These are phyloP conservation scores for Oryza coarctata DNA, from an alignment of 176 grass and related monocot species.

Conservation along the genomic window DNA sequence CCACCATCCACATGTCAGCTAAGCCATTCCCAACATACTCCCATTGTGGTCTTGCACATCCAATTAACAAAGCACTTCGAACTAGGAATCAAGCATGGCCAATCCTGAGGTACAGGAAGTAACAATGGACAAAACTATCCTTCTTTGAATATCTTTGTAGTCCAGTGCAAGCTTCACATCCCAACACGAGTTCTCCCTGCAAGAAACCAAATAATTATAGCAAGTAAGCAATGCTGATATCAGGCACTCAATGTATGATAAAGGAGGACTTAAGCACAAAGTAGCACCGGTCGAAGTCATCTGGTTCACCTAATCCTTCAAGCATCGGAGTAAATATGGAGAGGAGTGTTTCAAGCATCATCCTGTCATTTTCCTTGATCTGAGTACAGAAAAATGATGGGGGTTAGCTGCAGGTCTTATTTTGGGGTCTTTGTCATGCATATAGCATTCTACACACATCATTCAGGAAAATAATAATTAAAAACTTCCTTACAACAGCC, in stretches of 20 bases:
- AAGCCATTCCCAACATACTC: background rate
- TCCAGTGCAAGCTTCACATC: constrained; percentile 67
- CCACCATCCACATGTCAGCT: constrained; percentile 5
- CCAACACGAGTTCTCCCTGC: constrained; percentile 59
- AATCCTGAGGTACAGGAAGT: constrained; percentile 57
- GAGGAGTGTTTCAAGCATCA: constrained; percentile 63
- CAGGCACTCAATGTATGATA: background rate
- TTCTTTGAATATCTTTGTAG: constrained; percentile 72
- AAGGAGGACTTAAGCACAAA: background rate
- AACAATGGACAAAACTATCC: constrained; percentile 65
- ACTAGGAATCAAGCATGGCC: constrained; percentile 39
- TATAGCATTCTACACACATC: background rate
- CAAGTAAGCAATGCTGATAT: background rate
- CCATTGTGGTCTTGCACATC: background rate
- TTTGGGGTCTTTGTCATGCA: background rate
- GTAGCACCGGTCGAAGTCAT: constrained; percentile 44
- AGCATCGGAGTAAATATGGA: constrained; percentile 90
- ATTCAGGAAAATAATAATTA: background rate
- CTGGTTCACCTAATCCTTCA: constrained; percentile 51
- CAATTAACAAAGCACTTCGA: background rate
- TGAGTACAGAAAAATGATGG: constrained; percentile 15
- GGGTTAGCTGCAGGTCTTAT: background rate
- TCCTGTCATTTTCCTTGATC: constrained; percentile 63
- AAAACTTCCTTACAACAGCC: constrained; percentile 48
- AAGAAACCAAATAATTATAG: constrained; percentile 12